Evolutionary conservation across 202 grass and related monocot genomes (phyloP), one percentile per base, ranked within the genome.

Genomic region (Zizania palustris): DNA sequence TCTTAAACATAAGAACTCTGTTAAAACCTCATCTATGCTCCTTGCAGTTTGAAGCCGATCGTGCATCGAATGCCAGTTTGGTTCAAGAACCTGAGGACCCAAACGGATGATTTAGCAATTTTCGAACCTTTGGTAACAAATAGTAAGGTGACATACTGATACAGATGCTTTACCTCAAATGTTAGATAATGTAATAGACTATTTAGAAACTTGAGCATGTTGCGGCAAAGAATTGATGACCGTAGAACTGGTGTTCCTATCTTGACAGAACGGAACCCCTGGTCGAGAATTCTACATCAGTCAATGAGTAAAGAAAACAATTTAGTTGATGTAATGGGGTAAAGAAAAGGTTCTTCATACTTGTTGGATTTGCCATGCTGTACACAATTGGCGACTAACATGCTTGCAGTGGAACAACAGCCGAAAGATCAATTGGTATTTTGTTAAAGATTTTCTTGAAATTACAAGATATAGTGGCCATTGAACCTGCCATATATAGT

Each of bases 101-200:
- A 80, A 79, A 80, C 74, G 51, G 42, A 33, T 20, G 83, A 48
- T 60, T 74, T 78, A 69, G 67, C 46, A 61, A 28, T 12, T 58
- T 8, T 65, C 36, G 9, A 36, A 19, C 36, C 18, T 45, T 65
- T 34, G 44, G 11, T 48, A 77, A 66, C 42, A 68, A 18, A 54
- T 60, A 40, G 13, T 42, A 84, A 69, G 28, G 42, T 28, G 28
- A 28, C 28, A 28, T 28, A 28, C 28, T 50, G n/a, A n/a, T 46
- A 76, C 60, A 58, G 20, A 62, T 51, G 42, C 13, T 69, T 85
- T 90, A 97, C 94, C 94, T 97, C 91, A 44, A 97, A 97, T 53
- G 94, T 97, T 61, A 97, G 86, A 92, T 97, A 93, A 86, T 97
- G 94, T 67, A 93, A 86, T 82, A 97, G 87, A 60, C 91, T 97